phyloP scores from a whole-genome alignment of 2,329 filamentous ascomycete genomes.

The Mycosphaerella sp. region DNA sequence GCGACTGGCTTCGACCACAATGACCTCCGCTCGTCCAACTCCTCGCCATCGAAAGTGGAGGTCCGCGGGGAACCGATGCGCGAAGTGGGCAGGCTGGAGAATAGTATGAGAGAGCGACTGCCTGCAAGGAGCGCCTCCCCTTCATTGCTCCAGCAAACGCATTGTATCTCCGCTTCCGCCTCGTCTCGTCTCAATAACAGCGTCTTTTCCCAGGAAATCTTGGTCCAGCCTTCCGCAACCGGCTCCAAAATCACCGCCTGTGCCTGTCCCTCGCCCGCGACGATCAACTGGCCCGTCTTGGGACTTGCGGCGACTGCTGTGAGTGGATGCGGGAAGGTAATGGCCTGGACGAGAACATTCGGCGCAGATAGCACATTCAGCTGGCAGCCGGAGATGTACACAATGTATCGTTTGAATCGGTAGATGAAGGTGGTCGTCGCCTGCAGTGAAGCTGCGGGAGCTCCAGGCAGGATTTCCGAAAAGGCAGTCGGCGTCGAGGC shows the following conservation, averaged over 20 bases:
- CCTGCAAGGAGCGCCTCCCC: slow-evolving; percentile 80
- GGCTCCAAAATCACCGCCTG: slow-evolving; percentile 65
- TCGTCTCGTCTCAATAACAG: slow-evolving; percentile 48
- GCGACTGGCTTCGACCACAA: slow-evolving; percentile 72
- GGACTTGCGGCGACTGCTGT: slow-evolving; percentile 78
- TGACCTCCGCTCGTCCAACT: slow-evolving; percentile 40
- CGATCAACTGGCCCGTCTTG: slow-evolving; percentile 74
- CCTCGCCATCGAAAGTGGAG: slow-evolving; percentile 28
- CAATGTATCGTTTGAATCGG: slow-evolving; percentile 65
- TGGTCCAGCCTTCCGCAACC: slow-evolving; percentile 63
- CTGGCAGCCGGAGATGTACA: slow-evolving; percentile 83
- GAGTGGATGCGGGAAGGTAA: slow-evolving; percentile 53
- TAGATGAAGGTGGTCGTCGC: slow-evolving; percentile 68
- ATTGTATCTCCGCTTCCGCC: slow-evolving; percentile 45
- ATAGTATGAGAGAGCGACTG: slow-evolving; percentile 60
- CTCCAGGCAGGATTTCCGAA: slow-evolving; percentile 61
- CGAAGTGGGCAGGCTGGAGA: slow-evolving; percentile 45
- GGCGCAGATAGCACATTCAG: slow-evolving; percentile 75
- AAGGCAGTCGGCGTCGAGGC: slow-evolving; percentile 19
- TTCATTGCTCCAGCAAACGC: slow-evolving; percentile 78
- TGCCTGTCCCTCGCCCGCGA: slow-evolving; percentile 59
- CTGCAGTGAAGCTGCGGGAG: slow-evolving; percentile 70
- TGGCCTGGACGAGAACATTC: slow-evolving; percentile 73
- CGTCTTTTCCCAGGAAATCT: slow-evolving; percentile 64
- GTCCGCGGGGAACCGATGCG: slow-evolving; percentile 23